These are phyloP conservation scores for Xenosphaeropsis pyriputrescens DNA, from an alignment of 2,329 filamentous ascomycete species.

Conservation along the genomic window DNA sequence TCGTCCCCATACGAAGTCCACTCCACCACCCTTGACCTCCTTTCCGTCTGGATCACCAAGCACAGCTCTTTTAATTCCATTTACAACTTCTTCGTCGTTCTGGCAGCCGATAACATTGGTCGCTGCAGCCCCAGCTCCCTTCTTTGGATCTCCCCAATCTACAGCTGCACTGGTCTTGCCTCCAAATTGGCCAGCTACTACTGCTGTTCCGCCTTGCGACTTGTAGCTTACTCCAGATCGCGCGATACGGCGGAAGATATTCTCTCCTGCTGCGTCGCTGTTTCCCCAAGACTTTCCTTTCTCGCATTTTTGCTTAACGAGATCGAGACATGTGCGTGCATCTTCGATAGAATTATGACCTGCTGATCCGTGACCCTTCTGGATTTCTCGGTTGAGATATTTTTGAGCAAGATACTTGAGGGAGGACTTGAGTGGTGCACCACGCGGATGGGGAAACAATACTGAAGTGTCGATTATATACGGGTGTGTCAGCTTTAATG, in stretches of 20 bases:
- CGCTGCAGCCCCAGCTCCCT: conserved; percentile 39
- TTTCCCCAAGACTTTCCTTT: conserved; percentile 80
- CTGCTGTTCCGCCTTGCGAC: conserved; percentile 40
- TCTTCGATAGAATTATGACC: conserved; percentile 84
- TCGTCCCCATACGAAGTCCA: conserved; percentile 53
- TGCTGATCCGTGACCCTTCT: conserved; percentile 51
- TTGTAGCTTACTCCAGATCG: conserved; percentile 48
- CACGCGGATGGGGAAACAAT: conserved; percentile 79
- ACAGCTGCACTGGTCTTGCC: conserved; percentile 60
- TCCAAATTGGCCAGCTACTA: conserved; percentile 34
- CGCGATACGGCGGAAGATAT: conserved; percentile 72
- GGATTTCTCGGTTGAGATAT: conserved; percentile 76
- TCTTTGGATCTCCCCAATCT: conserved; percentile 75
- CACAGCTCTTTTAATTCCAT: conserved; percentile 40
- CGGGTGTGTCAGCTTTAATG: conserved; percentile 75
- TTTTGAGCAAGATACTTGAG: conserved; percentile 82
- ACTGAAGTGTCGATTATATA: conserved; percentile 88
- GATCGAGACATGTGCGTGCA: conserved; percentile 76
- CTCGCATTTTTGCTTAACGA: conserved; percentile 92
- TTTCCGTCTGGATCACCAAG: conserved; percentile 40
- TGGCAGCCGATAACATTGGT: conserved; percentile 40
- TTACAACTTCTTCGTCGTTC: conserved; percentile 41
- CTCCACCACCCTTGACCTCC: conserved; percentile 41
- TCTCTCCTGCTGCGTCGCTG: conserved; percentile 65
- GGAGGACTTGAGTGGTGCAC: conserved; percentile 77